Evolutionary conservation across 2,329 filamentous ascomycete genomes (phyloP), one percentile per base, ranked within the genome.

Genomic region (Xylariaceae sp.): DNA sequence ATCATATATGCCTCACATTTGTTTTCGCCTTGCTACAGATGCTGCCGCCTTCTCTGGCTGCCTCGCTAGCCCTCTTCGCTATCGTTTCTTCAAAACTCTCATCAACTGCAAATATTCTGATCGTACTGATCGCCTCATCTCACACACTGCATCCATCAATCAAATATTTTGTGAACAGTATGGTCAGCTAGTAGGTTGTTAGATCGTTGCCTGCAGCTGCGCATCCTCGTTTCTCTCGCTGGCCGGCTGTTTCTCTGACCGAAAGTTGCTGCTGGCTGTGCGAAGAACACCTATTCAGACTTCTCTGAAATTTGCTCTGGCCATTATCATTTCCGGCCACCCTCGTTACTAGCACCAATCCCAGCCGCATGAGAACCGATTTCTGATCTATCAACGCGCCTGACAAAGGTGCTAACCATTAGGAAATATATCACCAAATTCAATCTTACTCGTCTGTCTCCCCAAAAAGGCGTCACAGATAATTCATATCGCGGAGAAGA

Each of bases 1-100:
- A 48, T 47, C 26, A 52, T 12, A 43, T 40, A 46, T 54, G 36
- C 31, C 31, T 47, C 50, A 29, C 33, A 43, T 36, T 33, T 29
- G 48, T 50, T 14, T 23, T 51, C 31, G 50, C 48, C 40, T 56
- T 51, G 44, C 41, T 37, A 24, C 24, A 33, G 39, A 44, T 31
- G 14, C n/a, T 46, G 40, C n/a, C 36, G 33, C 40, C 52, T 60
- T 40, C 44, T 48, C 43, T 31, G 34, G 39, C 39, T 41, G n/a
- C 40, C 19, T 45, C 4, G 11, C 37, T 24, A 6, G 29, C 9
- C 3, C 6, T n/a, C 19, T 39, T 28, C 37, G 4, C 14, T 21
- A 17, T 37, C 12, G 11, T n/a, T 37, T 24, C 23, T 40, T 41
- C 47, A 31, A 28, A 33, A 31, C 11, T 29, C 6, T 26, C 31